Base-by-base conservation (phyloP, 306 rosid species). In the Phaseolus lunatus region DNA sequence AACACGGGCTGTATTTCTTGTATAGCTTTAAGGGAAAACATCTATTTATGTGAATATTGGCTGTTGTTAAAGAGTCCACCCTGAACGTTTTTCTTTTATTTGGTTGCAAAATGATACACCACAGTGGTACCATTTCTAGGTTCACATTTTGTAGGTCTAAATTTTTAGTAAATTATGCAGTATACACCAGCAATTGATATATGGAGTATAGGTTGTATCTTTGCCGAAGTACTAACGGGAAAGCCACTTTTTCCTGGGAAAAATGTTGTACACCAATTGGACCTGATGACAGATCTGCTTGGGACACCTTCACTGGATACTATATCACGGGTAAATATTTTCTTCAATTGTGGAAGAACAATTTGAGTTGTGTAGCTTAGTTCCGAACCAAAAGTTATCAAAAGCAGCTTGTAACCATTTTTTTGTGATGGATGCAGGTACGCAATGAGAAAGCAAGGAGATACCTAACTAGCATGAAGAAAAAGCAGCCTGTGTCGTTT, bases 221-320 rank as follows among this genome's bases (percentile, higher is more conserved):
- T 95, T 73, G 98, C 98, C 3, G 97, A 95, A 83, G 96, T 90
- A 67, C 81, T 95, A 65, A 89, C 90, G 1, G 97, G 98, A 71
- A 94, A 90, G 82, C 98, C 98, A 61, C 95, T 94, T 83, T 94
- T 94, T 78, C 98, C 98, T 52, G 98, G 98, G 24, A 94, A 94
- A 85, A 94, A 94, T 90, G 97, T 94, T 8, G 98, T 92, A 70
- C 98, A 94, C 83, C 98, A 94, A 80, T 86, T 94, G 77, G 98
- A 94, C 84, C 82, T 94, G 84, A 94, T 94, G 98, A 92, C 97
- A 45, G 98, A 94, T 86, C 79, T 94, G 37, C 98, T 94, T 59
- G 98, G 98, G 18, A 92, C 97, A 14, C 98, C 98, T 7, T 90
- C 92, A 66, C 72, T 92, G 49, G 98, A 94, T 85, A 92, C 98